Conservation (phyloP, 2,329 filamentous ascomycete genomes). For the Ascochyta lentis region DNA sequence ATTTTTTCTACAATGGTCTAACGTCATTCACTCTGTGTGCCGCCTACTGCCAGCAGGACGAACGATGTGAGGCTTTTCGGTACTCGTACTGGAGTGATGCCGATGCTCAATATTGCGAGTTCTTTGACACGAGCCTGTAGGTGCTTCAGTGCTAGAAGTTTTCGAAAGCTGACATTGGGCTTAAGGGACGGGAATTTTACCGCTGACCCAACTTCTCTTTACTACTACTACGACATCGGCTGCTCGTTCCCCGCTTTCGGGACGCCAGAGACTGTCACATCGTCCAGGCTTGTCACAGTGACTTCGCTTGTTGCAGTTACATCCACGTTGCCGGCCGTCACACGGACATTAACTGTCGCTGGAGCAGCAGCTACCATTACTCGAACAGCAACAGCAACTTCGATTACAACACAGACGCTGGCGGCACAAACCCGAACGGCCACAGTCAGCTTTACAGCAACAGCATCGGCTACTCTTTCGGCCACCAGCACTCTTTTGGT, state of each 20-base stretch:
- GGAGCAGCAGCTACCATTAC: slow-evolving; percentile 22
- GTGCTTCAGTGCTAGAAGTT: background rate
- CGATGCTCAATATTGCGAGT: slow-evolving; percentile 33
- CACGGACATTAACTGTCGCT: slow-evolving; percentile 28
- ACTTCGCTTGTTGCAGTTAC: background rate
- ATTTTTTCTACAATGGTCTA: slow-evolving; percentile 32
- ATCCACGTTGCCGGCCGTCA: background rate
- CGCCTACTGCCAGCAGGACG: slow-evolving; percentile 26
- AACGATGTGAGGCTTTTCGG: slow-evolving; percentile 25
- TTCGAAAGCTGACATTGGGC: background rate
- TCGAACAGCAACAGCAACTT: no score
- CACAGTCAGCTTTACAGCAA: no score
- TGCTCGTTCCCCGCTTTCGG: no score
- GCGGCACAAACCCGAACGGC: no score
- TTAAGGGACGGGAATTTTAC: background rate
- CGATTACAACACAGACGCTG: no score
- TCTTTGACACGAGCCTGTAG: slow-evolving; percentile 26
- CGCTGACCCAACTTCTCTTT: no score
- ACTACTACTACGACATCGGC: no score
- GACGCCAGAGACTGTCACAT: background rate
- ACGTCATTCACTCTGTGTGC: slow-evolving; percentile 28
- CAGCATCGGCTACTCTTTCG: no score
- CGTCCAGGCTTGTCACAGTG: no score
- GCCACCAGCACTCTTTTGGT: no score
- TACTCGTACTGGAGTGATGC: slow-evolving; percentile 28